Conservation (phyloP, 192 early-diverging fungal species). For the Irineochytrium annulatum region DNA sequence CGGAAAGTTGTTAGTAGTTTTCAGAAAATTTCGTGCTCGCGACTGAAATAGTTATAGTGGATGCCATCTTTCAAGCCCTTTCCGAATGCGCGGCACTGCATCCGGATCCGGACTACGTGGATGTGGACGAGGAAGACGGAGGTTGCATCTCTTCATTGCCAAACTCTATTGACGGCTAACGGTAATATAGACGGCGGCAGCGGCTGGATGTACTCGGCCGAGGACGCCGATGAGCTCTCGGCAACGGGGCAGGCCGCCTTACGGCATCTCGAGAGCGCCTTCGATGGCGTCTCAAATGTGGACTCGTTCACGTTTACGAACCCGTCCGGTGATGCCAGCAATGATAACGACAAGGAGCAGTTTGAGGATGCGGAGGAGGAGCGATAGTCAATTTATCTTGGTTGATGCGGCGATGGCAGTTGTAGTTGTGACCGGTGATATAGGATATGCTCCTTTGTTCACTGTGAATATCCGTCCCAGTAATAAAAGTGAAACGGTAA, state of each 20-base stretch:
- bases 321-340: background rate
- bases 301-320: conserved; percentile 4
- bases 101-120: conserved; percentile 54
- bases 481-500: too few species aligned
- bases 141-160: background rate
- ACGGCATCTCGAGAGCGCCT: conserved; percentile 20
- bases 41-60: conserved; percentile 42
- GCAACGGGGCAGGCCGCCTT: conserved; percentile 23
- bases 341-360: conserved; percentile 1
- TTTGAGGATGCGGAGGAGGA: conserved; percentile 24
- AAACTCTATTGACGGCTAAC: background rate
- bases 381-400: too few species aligned
- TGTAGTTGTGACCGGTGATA: too few species aligned
- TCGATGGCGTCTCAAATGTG: conserved; percentile 14
- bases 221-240: background rate
- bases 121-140: conserved; percentile 31
- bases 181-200: background rate
- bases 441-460: too few species aligned
- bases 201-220: conserved; percentile 19
- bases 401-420: too few species aligned
- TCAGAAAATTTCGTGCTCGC: conserved; percentile 11
- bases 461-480: too few species aligned
- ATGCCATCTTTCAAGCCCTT: conserved; percentile 59
- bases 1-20: conserved; percentile 42
- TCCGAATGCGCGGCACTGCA: conserved; percentile 65